Conservation (phyloP, 2,329 filamentous ascomycete genomes). For the Xylaria sp. region DNA sequence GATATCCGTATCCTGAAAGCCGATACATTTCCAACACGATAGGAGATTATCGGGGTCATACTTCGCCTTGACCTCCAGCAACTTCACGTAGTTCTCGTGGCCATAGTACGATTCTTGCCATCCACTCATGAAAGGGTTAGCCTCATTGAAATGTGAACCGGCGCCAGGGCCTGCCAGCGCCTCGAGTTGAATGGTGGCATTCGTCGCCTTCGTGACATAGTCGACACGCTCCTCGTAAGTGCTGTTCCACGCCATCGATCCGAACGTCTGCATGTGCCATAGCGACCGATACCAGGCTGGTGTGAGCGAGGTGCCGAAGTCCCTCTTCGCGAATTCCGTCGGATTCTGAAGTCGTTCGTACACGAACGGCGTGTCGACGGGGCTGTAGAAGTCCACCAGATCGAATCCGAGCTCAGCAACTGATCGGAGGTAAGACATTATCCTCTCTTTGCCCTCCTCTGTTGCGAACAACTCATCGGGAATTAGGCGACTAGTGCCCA, state of each 20-base stretch:
- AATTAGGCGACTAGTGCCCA: conserved; percentile 18
- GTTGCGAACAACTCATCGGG: conserved; percentile 16
- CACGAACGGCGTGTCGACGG: conserved; percentile 18
- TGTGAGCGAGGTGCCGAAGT: conserved; percentile 14
- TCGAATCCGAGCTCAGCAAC: conserved; percentile 18
- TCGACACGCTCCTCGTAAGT: conserved; percentile 16
- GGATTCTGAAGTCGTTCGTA: conserved; percentile 11
- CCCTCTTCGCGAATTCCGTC: neutral
- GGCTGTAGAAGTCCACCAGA: conserved; percentile 18
- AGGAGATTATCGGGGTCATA: conserved; percentile 17
- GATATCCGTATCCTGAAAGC: conserved; percentile 18
- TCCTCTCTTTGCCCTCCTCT: conserved; percentile 14
- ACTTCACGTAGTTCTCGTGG: conserved; percentile 16
- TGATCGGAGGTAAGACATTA: conserved; percentile 18
- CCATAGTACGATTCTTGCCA: conserved; percentile 21
- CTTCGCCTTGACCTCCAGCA: conserved; percentile 17
- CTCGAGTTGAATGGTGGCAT: conserved; percentile 16
- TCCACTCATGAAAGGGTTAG: conserved; percentile 20
- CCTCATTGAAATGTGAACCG: conserved; percentile 21
- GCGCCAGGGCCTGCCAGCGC: conserved; percentile 14
- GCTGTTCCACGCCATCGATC: conserved; percentile 18
- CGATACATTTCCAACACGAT: conserved; percentile 20
- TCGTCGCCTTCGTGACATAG: conserved; percentile 17
- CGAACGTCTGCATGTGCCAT: conserved; percentile 19
- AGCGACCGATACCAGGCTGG: conserved; percentile 21